Evolutionary conservation across 345 rosid genomes (phyloP).

Genomic region (Camelina neglecta): DNA sequence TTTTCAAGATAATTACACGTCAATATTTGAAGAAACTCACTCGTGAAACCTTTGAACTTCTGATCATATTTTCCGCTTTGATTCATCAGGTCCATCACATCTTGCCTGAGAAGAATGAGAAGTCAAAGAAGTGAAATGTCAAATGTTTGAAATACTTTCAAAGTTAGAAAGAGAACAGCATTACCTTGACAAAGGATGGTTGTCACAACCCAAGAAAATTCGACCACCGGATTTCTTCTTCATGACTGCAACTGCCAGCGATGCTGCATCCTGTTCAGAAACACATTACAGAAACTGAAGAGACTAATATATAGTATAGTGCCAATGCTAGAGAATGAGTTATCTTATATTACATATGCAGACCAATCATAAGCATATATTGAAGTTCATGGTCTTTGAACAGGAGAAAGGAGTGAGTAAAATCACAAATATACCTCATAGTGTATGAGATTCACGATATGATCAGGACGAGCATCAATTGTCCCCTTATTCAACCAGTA

Average conservation of each 20-base stretch:
- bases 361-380: neutral
- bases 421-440: constrained; percentile 68
- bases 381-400: constrained; percentile 10
- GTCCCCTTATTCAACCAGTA: constrained; percentile 87
- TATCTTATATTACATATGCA: neutral
- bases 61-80: constrained; percentile 77
- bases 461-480: constrained; percentile 79
- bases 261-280: constrained; percentile 81
- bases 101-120: constrained; percentile 63
- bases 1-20: constrained; percentile 2
- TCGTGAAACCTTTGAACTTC: constrained; percentile 76
- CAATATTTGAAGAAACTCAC: constrained; percentile 47
- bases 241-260: constrained; percentile 77
- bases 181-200: constrained; percentile 93
- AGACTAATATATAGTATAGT: constrained; percentile 2
- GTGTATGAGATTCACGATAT: constrained; percentile 90
- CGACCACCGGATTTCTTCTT: constrained; percentile 69
- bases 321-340: neutral
- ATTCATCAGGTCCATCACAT: constrained; percentile 81
- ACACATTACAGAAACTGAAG: constrained; percentile 35
- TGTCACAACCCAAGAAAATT: constrained; percentile 93
- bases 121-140: constrained; percentile 13
- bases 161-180: constrained; percentile 4
- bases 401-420: constrained; percentile 3
- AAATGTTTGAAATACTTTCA: constrained; percentile 1